Percentiles rank a stretch among this genome's conserved stretches.
phyloP scores from a whole-genome alignment of 2,329 filamentous ascomycete genomes.

The Ascochyta fabae region DNA sequence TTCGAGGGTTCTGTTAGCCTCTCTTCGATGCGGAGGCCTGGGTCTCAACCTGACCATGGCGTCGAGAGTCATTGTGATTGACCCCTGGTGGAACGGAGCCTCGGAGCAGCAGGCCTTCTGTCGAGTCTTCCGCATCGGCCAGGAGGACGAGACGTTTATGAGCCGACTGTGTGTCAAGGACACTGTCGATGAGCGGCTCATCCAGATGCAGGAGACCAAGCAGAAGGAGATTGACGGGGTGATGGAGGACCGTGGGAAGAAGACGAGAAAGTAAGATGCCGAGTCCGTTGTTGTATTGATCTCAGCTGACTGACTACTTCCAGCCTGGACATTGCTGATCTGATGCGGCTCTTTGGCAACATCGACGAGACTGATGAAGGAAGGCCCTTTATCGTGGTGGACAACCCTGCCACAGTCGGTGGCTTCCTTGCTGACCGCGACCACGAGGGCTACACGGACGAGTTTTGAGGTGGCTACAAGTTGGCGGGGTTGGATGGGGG shows the following conservation, averaged over 20 bases:
- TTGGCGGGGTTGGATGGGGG: neutral
- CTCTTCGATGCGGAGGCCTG: conserved; percentile 63
- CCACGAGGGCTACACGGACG: conserved; percentile 44
- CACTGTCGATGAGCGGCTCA: conserved; percentile 65
- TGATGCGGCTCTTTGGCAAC: conserved; percentile 57
- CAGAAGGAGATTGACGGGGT: conserved; percentile 52
- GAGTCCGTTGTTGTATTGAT: neutral
- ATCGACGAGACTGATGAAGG: conserved; percentile 49
- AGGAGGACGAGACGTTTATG: conserved; percentile 65
- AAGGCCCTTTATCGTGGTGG: conserved; percentile 50
- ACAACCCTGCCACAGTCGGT: conserved; percentile 38
- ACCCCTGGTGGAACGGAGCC: conserved; percentile 65
- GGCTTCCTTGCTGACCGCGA: conserved; percentile 41
- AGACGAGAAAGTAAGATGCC: conserved; percentile 33
- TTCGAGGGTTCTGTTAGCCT: conserved; percentile 60
- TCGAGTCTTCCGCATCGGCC: conserved; percentile 70
- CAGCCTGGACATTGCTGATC: conserved; percentile 46
- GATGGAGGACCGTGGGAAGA: conserved; percentile 50
- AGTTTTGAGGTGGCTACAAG: conserved; percentile 18
- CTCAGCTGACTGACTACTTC: conserved; percentile 8
- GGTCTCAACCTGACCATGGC: conserved; percentile 68
- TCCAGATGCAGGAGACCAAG: conserved; percentile 64
- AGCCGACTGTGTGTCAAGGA: conserved; percentile 63
- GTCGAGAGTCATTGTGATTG: conserved; percentile 55
- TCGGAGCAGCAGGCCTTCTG: conserved; percentile 69